phyloP scores from a whole-genome alignment of 2,329 filamentous ascomycete genomes.

The Fusarium haematococcum region DNA sequence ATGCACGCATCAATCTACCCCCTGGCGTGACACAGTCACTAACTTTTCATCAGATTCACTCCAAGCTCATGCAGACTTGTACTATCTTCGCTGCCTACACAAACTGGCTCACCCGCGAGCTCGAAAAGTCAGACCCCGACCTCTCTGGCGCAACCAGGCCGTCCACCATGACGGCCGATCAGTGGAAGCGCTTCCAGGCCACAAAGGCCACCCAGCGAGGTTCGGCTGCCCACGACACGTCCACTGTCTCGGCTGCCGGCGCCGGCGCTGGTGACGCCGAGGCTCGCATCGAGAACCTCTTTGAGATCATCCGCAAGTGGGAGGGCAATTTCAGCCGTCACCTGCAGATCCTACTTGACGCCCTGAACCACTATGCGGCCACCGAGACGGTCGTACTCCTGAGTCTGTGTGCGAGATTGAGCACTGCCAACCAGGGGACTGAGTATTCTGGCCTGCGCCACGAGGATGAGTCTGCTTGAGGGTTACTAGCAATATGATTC shows the following conservation, averaged over 20 bases:
- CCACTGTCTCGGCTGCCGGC: constrained; percentile 49
- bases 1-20: constrained; percentile 46
- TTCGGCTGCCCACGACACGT: constrained; percentile 49
- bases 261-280: constrained; percentile 46
- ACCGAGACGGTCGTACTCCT: constrained; percentile 96
- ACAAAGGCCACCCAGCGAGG: constrained; percentile 57
- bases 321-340: constrained; percentile 94
- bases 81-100: constrained; percentile 94
- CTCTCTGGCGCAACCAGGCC: constrained; percentile 72
- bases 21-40: constrained; percentile 9
- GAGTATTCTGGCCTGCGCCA: constrained; percentile 70
- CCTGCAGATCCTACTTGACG: constrained; percentile 92
- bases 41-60: constrained; percentile 78
- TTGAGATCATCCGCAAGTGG: constrained; percentile 90
- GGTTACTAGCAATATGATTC: background rate
- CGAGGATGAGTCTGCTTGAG: constrained; percentile 63
- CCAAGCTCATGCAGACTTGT: constrained; percentile 96
- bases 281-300: constrained; percentile 77
- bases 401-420: constrained; percentile 85
- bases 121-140: constrained; percentile 86
- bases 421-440: constrained; percentile 82
- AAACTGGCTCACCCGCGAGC: constrained; percentile 84
- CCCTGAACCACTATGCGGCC: constrained; percentile 95
- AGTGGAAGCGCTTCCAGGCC: constrained; percentile 70
- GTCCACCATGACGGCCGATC: constrained; percentile 68